Conservation (phyloP, 164 flowering plant genomes). For the Nelumbo lutea region DNA sequence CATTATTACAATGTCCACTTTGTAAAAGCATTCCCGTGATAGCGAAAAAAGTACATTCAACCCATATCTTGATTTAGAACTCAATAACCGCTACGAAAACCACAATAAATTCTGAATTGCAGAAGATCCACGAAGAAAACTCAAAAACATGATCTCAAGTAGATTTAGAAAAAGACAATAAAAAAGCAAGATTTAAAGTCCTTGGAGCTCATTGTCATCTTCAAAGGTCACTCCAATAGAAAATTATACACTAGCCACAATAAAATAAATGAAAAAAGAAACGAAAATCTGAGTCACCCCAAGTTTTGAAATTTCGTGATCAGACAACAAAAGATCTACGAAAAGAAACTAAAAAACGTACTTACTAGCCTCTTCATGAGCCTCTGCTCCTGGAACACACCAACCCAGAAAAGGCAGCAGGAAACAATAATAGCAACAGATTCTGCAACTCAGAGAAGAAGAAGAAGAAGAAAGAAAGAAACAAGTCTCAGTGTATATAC, state of each 20-base stretch:
- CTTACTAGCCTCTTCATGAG: conserved; percentile 88
- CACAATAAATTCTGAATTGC: background rate
- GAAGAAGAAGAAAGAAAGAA: conserved; percentile 8
- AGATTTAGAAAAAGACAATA: background rate
- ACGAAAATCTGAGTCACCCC: conserved; percentile 1
- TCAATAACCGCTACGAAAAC: background rate
- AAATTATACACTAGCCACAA: background rate
- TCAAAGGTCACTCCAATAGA: no score
- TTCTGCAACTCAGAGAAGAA: conserved; percentile 7
- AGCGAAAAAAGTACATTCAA: no score
- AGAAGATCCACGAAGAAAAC: no score
- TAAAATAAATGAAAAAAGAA: background rate
- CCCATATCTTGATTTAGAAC: no score
- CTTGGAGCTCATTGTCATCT: no score
- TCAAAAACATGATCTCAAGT: no score
- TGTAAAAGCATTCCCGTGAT: no score
- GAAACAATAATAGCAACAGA: background rate
- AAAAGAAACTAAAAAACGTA: conserved; percentile 38
- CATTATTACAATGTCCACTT: background rate
- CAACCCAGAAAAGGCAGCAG: conserved; percentile 4
- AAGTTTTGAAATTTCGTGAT: background rate
- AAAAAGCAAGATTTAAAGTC: background rate
- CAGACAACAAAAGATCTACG: background rate
- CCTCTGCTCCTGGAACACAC: conserved; percentile 20
- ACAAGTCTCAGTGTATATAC: background rate